Evolutionary conservation across 2,329 filamentous ascomycete genomes (phyloP), one percentile per base, ranked within the genome.

Genomic region (Pestalotiopsis sp.): DNA sequence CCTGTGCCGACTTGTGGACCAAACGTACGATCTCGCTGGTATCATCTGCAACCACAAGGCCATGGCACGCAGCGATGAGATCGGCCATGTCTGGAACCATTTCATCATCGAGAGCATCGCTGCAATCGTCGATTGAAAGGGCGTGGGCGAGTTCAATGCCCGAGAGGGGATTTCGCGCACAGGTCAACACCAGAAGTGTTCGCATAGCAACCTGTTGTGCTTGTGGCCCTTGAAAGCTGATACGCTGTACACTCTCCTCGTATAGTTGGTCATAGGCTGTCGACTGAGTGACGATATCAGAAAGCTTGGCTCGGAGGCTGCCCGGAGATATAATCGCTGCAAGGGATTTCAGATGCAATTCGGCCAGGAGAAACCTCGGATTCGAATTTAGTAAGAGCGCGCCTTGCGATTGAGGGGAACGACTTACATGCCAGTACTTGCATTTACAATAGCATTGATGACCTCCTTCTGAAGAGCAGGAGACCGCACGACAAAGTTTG

Each of bases 1-100:
- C 78, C 58, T 85, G 80, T 1, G 82, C 77, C 0, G 84, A 85
- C 66, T 83, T 82, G 70, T 86, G 83, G 3, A 84, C 81, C 0
- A 86, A 70, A 3, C 81, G 77, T 12, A 64, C 20, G 23, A 64
- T 64, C 20, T 49, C 25, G 20, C 38, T 49, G 9, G n/a, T 45
- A 1, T n/a, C 20, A 13, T 84, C 80, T 3, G 82, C 61, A 0
- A 75, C 79, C 3, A 85, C 78, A 11, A 85, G 66, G 1, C 82
- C 82, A 31, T 25, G 14, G 39, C 61, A 64, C 11, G 25, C 38
- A 23, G 61, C 36, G 4, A 64, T n/a, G 1, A 64, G 14, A n/a
- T 31, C 38, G 11, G 39, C 31, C 14, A 49, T 64, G 13, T 64
- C n/a, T 17, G 38, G 77, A 0, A 82, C 31, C 25, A 79, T 79